A percentile compares a stretch with the other conserved stretches of the same genome.
Evolutionary conservation across 805 yeast genomes (phyloP).

Genomic region (Candida dajiaensis): DNA sequence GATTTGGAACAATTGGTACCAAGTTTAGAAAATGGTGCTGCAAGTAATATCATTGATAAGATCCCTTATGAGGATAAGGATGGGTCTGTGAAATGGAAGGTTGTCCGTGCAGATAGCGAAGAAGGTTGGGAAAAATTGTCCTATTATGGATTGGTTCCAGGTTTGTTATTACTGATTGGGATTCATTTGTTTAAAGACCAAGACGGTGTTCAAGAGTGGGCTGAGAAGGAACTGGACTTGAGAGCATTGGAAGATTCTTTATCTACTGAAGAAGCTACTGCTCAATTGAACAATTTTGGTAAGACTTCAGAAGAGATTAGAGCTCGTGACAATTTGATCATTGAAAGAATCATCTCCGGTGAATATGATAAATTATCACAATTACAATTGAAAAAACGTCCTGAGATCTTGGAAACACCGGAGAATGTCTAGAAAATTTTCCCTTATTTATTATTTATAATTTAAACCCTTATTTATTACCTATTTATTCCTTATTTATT

Average conservation of each 20-base stretch:
- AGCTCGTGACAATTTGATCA: slow-evolving; percentile 69
- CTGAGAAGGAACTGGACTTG: slow-evolving; percentile 71
- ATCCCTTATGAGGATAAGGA: slow-evolving; percentile 77
- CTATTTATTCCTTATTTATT: slow-evolving; percentile 1
- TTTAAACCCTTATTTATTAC: background rate
- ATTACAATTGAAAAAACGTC: slow-evolving; percentile 39
- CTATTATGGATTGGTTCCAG: slow-evolving; percentile 69
- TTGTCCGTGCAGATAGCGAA: slow-evolving; percentile 65
- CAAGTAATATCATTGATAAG: slow-evolving; percentile 71
- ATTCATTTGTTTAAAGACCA: slow-evolving; percentile 45
- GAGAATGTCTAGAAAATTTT: background rate
- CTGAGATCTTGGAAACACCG: slow-evolving; percentile 3
- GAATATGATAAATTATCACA: slow-evolving; percentile 71
- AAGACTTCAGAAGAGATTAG: slow-evolving; percentile 48
- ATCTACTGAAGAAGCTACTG: slow-evolving; percentile 45
- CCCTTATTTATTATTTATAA: background rate
- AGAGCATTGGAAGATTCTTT: slow-evolving; percentile 65
- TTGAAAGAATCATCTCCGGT: slow-evolving; percentile 77
- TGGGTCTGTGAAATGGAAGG: slow-evolving; percentile 74
- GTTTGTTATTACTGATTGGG: slow-evolving; percentile 50
- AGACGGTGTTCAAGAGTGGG: slow-evolving; percentile 65
- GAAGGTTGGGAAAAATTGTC: slow-evolving; percentile 84
- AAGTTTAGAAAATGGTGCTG: slow-evolving; percentile 37
- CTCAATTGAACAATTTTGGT: slow-evolving; percentile 30
- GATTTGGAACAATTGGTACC: slow-evolving; percentile 52